Evolutionary conservation across 2,329 filamentous ascomycete species (phyloP), one percentile per base, ranked within the genome.

Genomic region (Colletotrichum chlorophyti): DNA sequence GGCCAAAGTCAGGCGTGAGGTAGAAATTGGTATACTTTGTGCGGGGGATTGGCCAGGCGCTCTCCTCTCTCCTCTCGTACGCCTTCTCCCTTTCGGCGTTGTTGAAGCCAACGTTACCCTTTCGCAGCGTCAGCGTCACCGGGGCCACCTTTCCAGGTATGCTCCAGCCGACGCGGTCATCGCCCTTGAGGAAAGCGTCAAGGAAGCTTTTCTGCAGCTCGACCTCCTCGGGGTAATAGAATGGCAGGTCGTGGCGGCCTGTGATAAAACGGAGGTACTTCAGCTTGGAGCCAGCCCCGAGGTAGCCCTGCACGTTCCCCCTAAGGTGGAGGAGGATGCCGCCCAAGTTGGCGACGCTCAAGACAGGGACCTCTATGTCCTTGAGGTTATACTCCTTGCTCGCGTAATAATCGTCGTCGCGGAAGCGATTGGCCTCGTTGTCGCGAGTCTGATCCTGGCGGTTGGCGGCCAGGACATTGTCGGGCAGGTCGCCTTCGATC

Each of bases 251-350:
- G 61, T 91, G 88, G 0, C 89, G 80, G 2, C 89, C 88, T 0
- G 83, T 86, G 66, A 91, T 88, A 68, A 90, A 85, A 6, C 88
- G 82, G 0, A 91, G 76, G 63, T 88, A 91, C 69, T 91, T 91
- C 60, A 86, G 75, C 57, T 85, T 77, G 0, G 87, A 90, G 1
- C 86, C 85, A 0, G 88, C 87, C 43, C 85, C 78, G 2, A 74
- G 74, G 54, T 82, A 91, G 0, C 88, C 88, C 65, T 88, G 79
- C 7, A 91, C 78, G 63, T 91, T 91, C 2, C 88, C 88, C 7
- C 88, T 79, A 5, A 91, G 77, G 64, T 91, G 88, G 1, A 91
- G 77, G 4, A 87, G 70, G 43, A 91, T 91, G 1, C 87, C 87
- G 10, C 87, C 88, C 87, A 87, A 90, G 68, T 91, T 91, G 0